Evolutionary conservation across 208 protist genomes (phyloP), one percentile per base, ranked within the genome.

Genomic region (Vickermania spadyakhi): DNA sequence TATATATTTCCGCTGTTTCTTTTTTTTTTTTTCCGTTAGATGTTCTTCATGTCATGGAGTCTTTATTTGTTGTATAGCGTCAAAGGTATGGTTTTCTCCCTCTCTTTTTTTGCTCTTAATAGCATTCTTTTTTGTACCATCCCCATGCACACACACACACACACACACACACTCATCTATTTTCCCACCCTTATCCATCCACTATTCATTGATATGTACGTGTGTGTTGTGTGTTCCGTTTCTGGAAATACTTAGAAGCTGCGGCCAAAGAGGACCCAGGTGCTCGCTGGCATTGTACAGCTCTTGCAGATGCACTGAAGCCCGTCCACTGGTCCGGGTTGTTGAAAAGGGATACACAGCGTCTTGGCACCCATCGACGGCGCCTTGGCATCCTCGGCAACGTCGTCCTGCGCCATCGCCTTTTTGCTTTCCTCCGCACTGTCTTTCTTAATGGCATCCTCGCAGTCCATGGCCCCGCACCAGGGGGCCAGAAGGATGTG

Each of bases 291-390:
- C 41, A 75, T 86, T 22, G 49, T 67, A 66, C 90, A 96, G 70
- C 69, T 68, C 69, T 86, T 87, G 72, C 84, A 86, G 73, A 98
- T 93, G 79, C 95, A 98, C 59, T 57, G 86, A 55, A 66, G 62
- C n/a, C 80, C 81, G 21, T 86, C 81, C 3, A 80, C 73, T 21
- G 85, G 64, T 3, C 64, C 79, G 1, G 90, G 88, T 74, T 98
- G 94, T 52, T 90, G 72, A 57, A 97, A 96, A 31, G 97, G 97
- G 62, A 98, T 97, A 81, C 97, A 99, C 3, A 99, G 85, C 42
- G 85, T 86, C 82, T 99, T 99, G 58, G 96, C 97, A 22, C 92
- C 96, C 87, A 96, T 97, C 62, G 89, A 91, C 13, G 93, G 93
- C 14, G 91, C 91, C 14, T 91, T 79, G 14, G 71, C 72, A 52